phyloP scores from a whole-genome alignment of 2,329 filamentous ascomycete species.

The Aspergillus vadensis region DNA sequence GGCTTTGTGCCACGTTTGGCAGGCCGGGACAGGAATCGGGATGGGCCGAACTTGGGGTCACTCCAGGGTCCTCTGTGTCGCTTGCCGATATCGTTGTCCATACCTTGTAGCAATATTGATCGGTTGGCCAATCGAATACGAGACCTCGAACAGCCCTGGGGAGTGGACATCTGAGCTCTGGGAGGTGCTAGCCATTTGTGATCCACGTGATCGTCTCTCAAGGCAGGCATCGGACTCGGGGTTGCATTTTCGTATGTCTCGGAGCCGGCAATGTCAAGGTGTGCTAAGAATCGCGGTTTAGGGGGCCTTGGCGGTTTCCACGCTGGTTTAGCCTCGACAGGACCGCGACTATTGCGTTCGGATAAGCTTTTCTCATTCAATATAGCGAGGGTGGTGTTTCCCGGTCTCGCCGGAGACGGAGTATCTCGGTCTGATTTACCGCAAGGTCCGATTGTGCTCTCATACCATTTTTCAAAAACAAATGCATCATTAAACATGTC shows the following conservation, averaged over 20 bases:
- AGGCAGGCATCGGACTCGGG: not conserved
- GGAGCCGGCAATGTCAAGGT: not conserved
- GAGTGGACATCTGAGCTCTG: not conserved
- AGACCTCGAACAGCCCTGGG: not conserved
- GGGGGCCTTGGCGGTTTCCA: constrained; percentile 16
- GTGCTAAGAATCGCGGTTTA: constrained; percentile 18
- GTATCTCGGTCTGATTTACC: not conserved
- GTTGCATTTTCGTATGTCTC: not conserved
- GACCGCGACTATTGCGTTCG: not conserved
- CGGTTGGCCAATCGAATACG: not conserved
- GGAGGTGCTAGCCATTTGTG: not conserved
- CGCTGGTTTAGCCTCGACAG: not conserved
- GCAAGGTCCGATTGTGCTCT: not conserved
- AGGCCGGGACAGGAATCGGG: constrained; percentile 7
- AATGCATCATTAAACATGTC: too few species aligned
- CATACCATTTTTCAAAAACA: not conserved
- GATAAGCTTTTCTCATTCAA: not conserved
- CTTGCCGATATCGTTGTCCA: not conserved
- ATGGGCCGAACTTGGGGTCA: constrained; percentile 1
- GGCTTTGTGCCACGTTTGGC: constrained; percentile 1
- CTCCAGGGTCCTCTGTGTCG: constrained; percentile 1
- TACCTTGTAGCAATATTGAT: not conserved
- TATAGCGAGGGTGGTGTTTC: not conserved
- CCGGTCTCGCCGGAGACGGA: not conserved
- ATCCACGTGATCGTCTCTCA: not conserved